phyloP scores from a whole-genome alignment of 2,329 filamentous ascomycete species.

The Blumeriella jaapii region DNA sequence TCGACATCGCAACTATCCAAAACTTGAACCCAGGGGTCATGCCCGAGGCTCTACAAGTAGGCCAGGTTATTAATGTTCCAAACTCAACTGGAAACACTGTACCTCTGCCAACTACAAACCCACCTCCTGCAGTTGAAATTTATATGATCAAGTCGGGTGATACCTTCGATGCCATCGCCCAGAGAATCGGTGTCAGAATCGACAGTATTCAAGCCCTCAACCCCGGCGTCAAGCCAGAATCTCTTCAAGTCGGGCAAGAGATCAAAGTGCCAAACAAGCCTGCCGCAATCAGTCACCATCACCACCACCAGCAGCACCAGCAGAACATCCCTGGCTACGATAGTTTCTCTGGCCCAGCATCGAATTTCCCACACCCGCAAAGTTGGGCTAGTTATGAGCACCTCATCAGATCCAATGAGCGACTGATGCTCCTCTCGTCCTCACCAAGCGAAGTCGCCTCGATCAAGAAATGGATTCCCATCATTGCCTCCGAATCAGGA shows the following conservation, averaged over 20 bases:
- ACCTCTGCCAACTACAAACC: background rate
- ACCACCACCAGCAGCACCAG: background rate
- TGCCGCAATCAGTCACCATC: background rate
- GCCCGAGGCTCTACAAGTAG: constrained; percentile 1
- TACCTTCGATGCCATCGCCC: constrained; percentile 2
- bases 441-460: constrained; percentile 6
- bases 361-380: constrained; percentile 5
- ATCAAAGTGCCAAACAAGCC: constrained; percentile 2
- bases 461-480: constrained; percentile 7
- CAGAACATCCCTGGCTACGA: constrained; percentile 5
- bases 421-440: constrained; percentile 5
- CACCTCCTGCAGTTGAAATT: background rate
- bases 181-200: background rate
- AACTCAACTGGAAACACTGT: background rate
- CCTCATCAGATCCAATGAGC: constrained; percentile 4
- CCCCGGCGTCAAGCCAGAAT: constrained; percentile 3
- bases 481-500: constrained; percentile 9
- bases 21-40: constrained; percentile 1
- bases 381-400: constrained; percentile 7
- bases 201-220: constrained; percentile 1
- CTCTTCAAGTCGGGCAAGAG: constrained; percentile 9
- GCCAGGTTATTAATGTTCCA: constrained; percentile 1
- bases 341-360: constrained; percentile 7
- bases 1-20: background rate
- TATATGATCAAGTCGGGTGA: constrained; percentile 5